Conservation (phyloP, 1,139 yeast species). For the Zygosaccharomyces sapae region DNA sequence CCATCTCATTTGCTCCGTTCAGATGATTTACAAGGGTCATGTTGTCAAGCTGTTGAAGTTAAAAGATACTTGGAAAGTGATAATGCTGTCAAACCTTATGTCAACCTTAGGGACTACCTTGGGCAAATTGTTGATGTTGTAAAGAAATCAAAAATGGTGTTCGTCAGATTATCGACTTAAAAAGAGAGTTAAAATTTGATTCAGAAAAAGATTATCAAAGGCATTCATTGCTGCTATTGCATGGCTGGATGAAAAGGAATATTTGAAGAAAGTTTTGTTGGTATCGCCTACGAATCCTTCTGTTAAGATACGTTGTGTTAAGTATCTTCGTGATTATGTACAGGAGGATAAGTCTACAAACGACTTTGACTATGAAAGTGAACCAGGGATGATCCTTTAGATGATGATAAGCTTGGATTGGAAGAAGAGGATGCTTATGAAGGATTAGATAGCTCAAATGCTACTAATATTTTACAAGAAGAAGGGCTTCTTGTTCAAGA, state of each 20-base stretch:
- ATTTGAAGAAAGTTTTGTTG: conserved; percentile 55
- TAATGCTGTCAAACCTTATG: conserved; percentile 29
- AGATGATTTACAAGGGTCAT: conserved; percentile 43
- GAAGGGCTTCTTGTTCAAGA: conserved; percentile 33
- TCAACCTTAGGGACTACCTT: conserved; percentile 41
- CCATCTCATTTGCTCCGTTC: conserved; percentile 45
- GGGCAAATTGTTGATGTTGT: conserved; percentile 50
- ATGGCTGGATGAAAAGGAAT: conserved; percentile 49
- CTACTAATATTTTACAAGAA: conserved; percentile 32
- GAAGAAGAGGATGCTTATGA: conserved; percentile 33
- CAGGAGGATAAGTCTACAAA: conserved; percentile 25
- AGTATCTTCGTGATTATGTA: conserved; percentile 50
- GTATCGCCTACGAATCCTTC: conserved; percentile 47
- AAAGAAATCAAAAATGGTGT: conserved; percentile 65
- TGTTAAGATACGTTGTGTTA: conserved; percentile 53
- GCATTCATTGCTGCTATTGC: conserved; percentile 51
- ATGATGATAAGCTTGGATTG: conserved; percentile 30
- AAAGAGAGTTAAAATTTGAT: conserved; percentile 55
- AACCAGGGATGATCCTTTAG: conserved; percentile 36
- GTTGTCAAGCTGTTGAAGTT: conserved; percentile 50
- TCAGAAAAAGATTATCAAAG: conserved; percentile 43
- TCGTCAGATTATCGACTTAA: conserved; percentile 62
- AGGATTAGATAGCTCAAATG: conserved; percentile 34
- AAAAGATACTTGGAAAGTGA: conserved; percentile 38
- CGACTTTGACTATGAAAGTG: conserved; percentile 35